Conservation (phyloP, 495 filamentous ascomycete species). For the Penicillium cinerascens region DNA sequence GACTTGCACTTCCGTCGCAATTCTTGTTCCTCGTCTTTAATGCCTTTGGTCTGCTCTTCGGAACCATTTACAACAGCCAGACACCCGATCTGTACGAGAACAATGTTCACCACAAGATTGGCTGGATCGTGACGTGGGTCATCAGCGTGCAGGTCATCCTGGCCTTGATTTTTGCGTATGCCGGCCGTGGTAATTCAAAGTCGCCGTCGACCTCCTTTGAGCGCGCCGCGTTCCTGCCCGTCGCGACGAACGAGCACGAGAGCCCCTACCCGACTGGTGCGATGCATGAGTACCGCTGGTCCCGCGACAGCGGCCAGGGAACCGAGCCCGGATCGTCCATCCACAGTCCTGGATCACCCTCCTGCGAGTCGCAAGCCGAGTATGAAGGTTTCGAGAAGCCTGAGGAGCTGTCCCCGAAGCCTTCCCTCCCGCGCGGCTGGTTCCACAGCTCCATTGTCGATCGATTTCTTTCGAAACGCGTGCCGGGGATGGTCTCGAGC, state of each 20-base stretch:
- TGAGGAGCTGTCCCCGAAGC: conserved; percentile 41
- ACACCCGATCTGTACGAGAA: conserved; percentile 87
- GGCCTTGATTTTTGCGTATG: conserved; percentile 57
- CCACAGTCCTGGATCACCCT: conserved; percentile 58
- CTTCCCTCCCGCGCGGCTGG: conserved; percentile 38
- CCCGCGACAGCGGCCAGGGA: conserved; percentile 85
- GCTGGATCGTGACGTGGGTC: conserved; percentile 79
- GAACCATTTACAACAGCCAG: conserved; percentile 71
- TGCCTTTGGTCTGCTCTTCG: conserved; percentile 65
- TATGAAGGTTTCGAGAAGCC: conserved; percentile 51
- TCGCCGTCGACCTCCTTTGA: conserved; percentile 29
- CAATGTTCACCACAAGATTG: conserved; percentile 84
- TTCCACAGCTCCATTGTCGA: conserved; percentile 44
- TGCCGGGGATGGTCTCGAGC: conserved; percentile 57
- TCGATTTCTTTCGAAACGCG: conserved; percentile 41
- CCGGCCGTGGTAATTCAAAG: conserved; percentile 34
- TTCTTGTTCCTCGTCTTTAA: conserved; percentile 72
- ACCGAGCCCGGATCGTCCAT: conserved; percentile 71
- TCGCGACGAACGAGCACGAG: conserved; percentile 64
- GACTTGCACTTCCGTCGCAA: conserved; percentile 68
- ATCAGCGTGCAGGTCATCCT: conserved; percentile 65
- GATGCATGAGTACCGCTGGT: conserved; percentile 59
- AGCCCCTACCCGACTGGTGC: conserved; percentile 44
- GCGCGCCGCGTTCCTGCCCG: conserved; percentile 58
- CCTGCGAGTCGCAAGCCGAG: conserved; percentile 51